phyloP scores from a whole-genome alignment of 225 moss, liverwort and hornwort genomes.

The Thuidium tamariscinum region DNA sequence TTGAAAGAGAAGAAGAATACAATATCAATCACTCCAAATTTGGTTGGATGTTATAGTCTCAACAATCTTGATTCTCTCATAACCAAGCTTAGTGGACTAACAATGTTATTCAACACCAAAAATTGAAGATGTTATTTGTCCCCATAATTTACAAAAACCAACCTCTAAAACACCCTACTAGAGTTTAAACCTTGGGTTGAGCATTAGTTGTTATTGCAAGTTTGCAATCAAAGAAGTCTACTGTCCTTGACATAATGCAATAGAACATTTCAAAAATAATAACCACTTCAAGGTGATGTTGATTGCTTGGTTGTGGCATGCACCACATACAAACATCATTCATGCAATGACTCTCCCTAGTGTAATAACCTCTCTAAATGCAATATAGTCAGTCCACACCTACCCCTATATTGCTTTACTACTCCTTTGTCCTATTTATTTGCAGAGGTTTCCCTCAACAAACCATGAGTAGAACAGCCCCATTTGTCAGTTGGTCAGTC shows the following conservation, averaged over 20 bases:
- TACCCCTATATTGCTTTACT: too few species aligned
- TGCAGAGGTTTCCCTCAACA: too few species aligned
- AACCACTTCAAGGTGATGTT: too few species aligned
- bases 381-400: too few species aligned
- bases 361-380: too few species aligned
- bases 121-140: neutral
- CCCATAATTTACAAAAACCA: neutral
- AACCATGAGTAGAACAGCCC: neutral
- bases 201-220: rapidly evolving
- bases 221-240: neutral
- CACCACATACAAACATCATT: too few species aligned
- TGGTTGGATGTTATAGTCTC: neutral
- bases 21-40: neutral
- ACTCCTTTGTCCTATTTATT: too few species aligned
- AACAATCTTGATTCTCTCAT: neutral
- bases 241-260: too few species aligned
- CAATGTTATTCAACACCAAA: rapidly evolving
- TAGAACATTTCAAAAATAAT: too few species aligned
- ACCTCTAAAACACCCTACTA: rapidly evolving
- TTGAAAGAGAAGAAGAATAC: too few species aligned
- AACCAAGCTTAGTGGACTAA: neutral
- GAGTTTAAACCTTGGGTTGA: neutral
- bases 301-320: rapidly evolving
- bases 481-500: too few species aligned
- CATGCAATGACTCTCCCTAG: too few species aligned